Evolutionary conservation across 1,284 basidiomycete genomes (phyloP).

Genomic region (Coriolopsis trogii): DNA sequence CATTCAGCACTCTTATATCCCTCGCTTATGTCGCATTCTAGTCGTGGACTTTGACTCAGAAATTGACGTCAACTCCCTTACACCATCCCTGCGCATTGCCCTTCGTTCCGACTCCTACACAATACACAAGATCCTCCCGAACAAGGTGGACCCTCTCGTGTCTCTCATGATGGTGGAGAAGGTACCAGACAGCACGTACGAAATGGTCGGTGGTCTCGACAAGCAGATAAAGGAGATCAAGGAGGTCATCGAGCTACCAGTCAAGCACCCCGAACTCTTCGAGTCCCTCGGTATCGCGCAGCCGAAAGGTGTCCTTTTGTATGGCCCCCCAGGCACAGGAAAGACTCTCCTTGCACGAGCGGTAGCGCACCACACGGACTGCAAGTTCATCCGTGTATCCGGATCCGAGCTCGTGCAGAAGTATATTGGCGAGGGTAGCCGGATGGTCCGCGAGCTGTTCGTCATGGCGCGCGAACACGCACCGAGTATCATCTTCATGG

Average conservation of each 20-base stretch:
- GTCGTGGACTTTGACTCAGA: slow-evolving; percentile 94
- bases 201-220: slow-evolving; percentile 99
- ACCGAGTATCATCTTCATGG: slow-evolving; percentile 99
- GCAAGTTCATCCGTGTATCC: slow-evolving; percentile 96
- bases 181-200: slow-evolving; percentile 98
- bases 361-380: slow-evolving; percentile 98
- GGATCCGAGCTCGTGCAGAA: slow-evolving; percentile 98
- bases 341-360: slow-evolving; percentile 94
- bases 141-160: slow-evolving; percentile 94
- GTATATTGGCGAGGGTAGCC: slow-evolving; percentile 96
- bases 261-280: slow-evolving; percentile 98
- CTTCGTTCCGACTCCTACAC: slow-evolving; percentile 96
- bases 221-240: slow-evolving; percentile 99
- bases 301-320: slow-evolving; percentile 95
- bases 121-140: slow-evolving; percentile 92
- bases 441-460: slow-evolving; percentile 97
- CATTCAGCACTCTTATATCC: background rate
- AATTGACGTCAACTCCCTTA: slow-evolving; percentile 83
- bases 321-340: slow-evolving; percentile 96
- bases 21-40: slow-evolving; percentile 33
- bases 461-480: slow-evolving; percentile 99
- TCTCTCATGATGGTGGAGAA: slow-evolving; percentile 99
- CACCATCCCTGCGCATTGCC: slow-evolving; percentile 89
- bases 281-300: slow-evolving; percentile 97
- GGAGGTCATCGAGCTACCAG: slow-evolving; percentile 97